phyloP scores from a whole-genome alignment of 176 grass and related monocot species.

The Aegilops longissima region DNA sequence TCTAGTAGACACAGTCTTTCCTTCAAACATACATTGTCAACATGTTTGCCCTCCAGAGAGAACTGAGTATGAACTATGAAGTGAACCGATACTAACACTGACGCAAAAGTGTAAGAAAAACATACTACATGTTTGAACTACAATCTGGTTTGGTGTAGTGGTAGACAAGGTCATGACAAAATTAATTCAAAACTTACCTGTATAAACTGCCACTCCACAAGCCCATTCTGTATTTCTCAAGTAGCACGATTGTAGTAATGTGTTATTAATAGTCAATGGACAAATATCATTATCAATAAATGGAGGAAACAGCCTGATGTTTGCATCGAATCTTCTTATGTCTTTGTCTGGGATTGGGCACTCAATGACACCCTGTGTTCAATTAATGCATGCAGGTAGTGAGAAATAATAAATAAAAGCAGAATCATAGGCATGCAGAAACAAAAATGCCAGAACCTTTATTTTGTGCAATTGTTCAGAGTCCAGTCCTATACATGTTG shows the following conservation, averaged over 20 bases:
- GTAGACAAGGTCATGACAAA: neutral
- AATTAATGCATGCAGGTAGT: constrained; percentile 37
- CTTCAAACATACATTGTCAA: neutral
- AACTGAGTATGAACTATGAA: neutral
- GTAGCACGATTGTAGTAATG: constrained; percentile 94
- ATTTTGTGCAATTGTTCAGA: constrained; percentile 89
- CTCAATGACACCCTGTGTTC: constrained; percentile 89
- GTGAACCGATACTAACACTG: neutral
- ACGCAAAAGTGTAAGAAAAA: neutral
- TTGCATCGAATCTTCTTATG: constrained; percentile 98
- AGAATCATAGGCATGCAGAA: constrained; percentile 3
- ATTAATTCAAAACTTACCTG: constrained; percentile 50
- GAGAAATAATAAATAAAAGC: constrained; percentile 30
- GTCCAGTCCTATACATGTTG: constrained; percentile 69
- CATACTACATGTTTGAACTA: constrained; percentile 12
- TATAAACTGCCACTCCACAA: constrained; percentile 96
- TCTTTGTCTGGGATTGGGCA: constrained; percentile 90
- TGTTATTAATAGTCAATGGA: constrained; percentile 91
- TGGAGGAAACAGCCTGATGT: constrained; percentile 94
- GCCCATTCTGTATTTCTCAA: constrained; percentile 99
- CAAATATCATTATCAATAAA: constrained; percentile 92
- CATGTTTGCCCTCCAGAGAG: neutral
- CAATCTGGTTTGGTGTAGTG: neutral
- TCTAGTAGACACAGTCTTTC: neutral
- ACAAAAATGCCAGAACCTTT: constrained; percentile 53